Evolutionary conservation across 2,329 filamentous ascomycete genomes (phyloP).

Genomic region (Karstenula rhodostoma): DNA sequence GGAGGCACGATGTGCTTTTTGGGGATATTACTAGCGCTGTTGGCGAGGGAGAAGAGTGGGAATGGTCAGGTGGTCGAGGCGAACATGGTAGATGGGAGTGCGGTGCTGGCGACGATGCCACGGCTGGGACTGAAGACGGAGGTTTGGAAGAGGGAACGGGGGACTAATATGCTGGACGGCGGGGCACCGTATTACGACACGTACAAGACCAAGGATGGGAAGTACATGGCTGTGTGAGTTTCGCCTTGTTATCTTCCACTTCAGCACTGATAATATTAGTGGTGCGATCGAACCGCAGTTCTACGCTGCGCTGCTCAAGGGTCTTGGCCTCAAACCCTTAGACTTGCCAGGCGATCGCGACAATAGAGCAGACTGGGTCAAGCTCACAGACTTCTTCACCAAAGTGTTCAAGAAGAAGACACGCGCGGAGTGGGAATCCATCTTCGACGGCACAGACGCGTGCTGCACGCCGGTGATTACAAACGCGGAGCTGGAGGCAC

Average conservation of each 20-base stretch:
- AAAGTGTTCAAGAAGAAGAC: constrained; percentile 73
- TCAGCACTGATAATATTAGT: constrained; percentile 28
- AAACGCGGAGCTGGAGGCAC: constrained; percentile 73
- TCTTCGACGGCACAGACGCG: constrained; percentile 92
- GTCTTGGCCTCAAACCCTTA: constrained; percentile 65
- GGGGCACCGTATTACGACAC: constrained; percentile 90
- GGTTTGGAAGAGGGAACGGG: constrained; percentile 70
- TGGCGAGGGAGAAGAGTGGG: constrained; percentile 70
- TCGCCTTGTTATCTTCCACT: background rate
- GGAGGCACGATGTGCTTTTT: constrained; percentile 84
- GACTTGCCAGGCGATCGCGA: constrained; percentile 60
- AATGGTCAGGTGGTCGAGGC: constrained; percentile 88
- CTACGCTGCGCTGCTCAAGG: constrained; percentile 72
- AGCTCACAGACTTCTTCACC: constrained; percentile 68
- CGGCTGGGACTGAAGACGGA: constrained; percentile 71
- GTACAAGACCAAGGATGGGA: constrained; percentile 82
- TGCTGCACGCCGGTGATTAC: constrained; percentile 89
- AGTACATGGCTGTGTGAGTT: constrained; percentile 77
- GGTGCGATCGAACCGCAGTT: constrained; percentile 91
- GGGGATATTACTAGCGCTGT: constrained; percentile 81
- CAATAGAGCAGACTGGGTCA: constrained; percentile 73
- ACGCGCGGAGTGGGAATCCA: constrained; percentile 78
- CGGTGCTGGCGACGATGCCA: constrained; percentile 81
- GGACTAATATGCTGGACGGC: constrained; percentile 81
- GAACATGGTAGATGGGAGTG: constrained; percentile 93